Conservation (phyloP, 2,329 filamentous ascomycete genomes). For the Stachybotrys chartarum region DNA sequence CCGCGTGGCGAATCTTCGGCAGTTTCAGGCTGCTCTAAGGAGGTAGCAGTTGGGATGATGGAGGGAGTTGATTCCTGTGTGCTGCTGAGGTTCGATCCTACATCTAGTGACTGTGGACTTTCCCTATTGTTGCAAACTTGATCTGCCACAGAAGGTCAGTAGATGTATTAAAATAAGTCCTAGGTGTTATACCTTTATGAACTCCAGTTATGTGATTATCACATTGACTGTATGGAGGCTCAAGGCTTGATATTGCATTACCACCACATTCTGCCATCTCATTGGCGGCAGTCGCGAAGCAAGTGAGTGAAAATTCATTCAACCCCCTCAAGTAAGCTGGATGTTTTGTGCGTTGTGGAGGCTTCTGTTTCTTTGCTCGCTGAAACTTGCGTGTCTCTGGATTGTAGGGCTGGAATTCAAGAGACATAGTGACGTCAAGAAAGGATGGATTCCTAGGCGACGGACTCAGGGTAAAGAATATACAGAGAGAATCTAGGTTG, state of each 20-base stretch:
- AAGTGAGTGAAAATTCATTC: background rate
- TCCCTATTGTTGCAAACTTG: no score
- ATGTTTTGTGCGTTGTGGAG: background rate
- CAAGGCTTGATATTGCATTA: background rate
- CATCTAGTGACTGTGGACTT: no score
- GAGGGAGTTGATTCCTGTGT: no score
- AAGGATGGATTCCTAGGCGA: background rate
- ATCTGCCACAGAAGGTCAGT: background rate
- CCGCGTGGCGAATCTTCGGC: no score
- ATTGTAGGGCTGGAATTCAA: no score
- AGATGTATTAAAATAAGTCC: background rate
- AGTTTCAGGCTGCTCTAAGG: no score
- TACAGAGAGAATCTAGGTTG: no score
- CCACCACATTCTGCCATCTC: no score
- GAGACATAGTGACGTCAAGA: background rate
- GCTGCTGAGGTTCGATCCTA: no score
- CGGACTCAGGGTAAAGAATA: background rate
- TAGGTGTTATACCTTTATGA: background rate
- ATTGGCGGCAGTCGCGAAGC: background rate
- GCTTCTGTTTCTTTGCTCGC: background rate
- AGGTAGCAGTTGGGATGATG: no score
- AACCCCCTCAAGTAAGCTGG: background rate
- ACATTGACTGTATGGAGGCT: background rate
- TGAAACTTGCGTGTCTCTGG: background rate
- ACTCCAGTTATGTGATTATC: background rate